Conservation (phyloP, 805 yeast species). For the Teunomyces cretensis region DNA sequence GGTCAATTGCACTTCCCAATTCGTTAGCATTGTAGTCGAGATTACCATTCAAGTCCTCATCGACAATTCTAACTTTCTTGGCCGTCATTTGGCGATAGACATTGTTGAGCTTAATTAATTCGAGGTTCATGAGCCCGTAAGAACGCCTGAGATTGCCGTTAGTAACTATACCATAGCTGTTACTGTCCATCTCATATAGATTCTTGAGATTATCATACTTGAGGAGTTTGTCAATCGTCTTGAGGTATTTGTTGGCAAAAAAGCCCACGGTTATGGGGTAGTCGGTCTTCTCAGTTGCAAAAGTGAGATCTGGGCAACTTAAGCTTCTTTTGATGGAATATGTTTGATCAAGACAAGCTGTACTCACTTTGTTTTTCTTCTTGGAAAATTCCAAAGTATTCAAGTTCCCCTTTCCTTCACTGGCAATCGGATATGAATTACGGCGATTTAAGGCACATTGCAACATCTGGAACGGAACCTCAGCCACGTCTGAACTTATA, state of each 20-base stretch:
- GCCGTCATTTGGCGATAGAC: slow-evolving; percentile 25
- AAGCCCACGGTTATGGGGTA: slow-evolving; percentile 14
- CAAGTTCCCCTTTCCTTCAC: slow-evolving; percentile 16
- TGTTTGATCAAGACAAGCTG: not conserved
- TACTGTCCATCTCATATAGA: slow-evolving; percentile 9
- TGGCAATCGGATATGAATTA: slow-evolving; percentile 31
- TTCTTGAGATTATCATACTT: slow-evolving; percentile 20
- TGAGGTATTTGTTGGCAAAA: slow-evolving; percentile 18
- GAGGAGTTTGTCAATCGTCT: slow-evolving; percentile 16
- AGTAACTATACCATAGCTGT: slow-evolving; percentile 6
- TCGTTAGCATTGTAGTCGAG: slow-evolving; percentile 29
- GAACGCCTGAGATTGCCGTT: slow-evolving; percentile 15
- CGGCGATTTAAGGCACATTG: slow-evolving; percentile 28
- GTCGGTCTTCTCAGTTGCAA: not conserved
- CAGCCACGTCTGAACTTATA: not conserved
- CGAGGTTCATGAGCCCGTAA: slow-evolving; percentile 30
- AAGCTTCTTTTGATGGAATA: slow-evolving; percentile 13
- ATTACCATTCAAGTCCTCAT: slow-evolving; percentile 28
- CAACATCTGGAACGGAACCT: slow-evolving; percentile 11
- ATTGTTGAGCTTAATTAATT: slow-evolving; percentile 27
- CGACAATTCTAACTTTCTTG: slow-evolving; percentile 23
- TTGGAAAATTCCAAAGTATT: slow-evolving; percentile 18
- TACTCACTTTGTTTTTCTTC: slow-evolving; percentile 5
- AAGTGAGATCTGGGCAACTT: slow-evolving; percentile 24
- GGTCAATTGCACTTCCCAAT: slow-evolving; percentile 34